Evolutionary conservation across 2,329 filamentous ascomycete genomes (phyloP).

Genomic region (Penicillium vulpinum): DNA sequence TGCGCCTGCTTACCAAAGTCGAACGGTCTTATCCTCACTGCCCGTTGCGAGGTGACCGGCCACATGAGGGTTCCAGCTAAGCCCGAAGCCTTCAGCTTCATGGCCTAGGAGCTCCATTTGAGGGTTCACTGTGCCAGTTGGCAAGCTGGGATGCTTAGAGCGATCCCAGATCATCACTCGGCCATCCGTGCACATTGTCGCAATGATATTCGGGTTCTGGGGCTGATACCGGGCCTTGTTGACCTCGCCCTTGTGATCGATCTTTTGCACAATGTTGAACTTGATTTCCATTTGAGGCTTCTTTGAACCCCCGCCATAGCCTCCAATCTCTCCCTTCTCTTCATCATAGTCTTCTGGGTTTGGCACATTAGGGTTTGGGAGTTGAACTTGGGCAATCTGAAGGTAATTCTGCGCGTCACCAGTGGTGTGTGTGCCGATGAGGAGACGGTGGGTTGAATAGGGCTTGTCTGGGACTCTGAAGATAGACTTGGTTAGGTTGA

Average conservation of each 20-base stretch:
- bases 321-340: constrained; percentile 87
- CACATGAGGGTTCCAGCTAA: constrained; percentile 86
- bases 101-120: constrained; percentile 87
- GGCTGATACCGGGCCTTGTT: constrained; percentile 99
- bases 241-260: constrained; percentile 93
- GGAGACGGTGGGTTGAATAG: constrained; percentile 80
- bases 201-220: constrained; percentile 95
- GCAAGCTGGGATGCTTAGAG: constrained; percentile 83
- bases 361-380: constrained; percentile 72
- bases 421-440: constrained; percentile 94
- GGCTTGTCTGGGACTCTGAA: constrained; percentile 74
- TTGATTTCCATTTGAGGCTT: constrained; percentile 71
- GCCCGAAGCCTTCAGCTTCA: constrained; percentile 82
- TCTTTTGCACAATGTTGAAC: constrained; percentile 91
- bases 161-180: constrained; percentile 92
- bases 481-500: constrained; percentile 1
- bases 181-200: constrained; percentile 85
- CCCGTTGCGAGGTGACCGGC: constrained; percentile 83
- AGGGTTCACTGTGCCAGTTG: constrained; percentile 71
- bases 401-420: constrained; percentile 84
- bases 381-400: constrained; percentile 90
- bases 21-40: constrained; percentile 87
- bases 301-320: constrained; percentile 72
- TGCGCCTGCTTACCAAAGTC: constrained; percentile 69
- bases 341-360: constrained; percentile 88